phyloP scores from a whole-genome alignment of 768 basidiomycete species.

The Ephemerocybe angulata region DNA sequence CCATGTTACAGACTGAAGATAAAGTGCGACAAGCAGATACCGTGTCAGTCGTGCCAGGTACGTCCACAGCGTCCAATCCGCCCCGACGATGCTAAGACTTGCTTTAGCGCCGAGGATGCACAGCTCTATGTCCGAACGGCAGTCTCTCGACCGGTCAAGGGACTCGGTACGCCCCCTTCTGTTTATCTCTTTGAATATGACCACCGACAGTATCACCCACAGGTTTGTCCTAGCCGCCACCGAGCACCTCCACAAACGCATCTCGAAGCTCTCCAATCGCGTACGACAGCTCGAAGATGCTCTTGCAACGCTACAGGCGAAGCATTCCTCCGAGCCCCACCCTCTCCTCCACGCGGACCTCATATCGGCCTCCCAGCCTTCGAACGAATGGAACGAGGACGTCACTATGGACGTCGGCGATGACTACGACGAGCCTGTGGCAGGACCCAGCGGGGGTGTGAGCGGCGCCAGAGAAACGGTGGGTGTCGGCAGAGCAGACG shows the following conservation, averaged over 20 bases:
- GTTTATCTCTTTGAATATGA: neutral
- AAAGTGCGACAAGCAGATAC: constrained; percentile 80
- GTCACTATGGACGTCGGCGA: too few species aligned
- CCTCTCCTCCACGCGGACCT: constrained; percentile 58
- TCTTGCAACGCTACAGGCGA: constrained; percentile 45
- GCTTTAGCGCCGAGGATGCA: constrained; percentile 59
- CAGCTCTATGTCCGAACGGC: constrained; percentile 69
- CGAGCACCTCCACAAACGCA: constrained; percentile 59
- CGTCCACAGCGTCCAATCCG: constrained; percentile 10
- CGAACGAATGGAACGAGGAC: too few species aligned
- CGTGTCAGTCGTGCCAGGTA: constrained; percentile 74
- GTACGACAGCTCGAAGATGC: constrained; percentile 63
- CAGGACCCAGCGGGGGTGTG: neutral
- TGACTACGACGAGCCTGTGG: too few species aligned
- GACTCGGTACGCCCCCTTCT: constrained; percentile 44
- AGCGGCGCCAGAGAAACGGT: neutral
- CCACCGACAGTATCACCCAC: neutral
- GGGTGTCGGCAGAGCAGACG: constrained; percentile 4
- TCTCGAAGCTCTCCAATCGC: constrained; percentile 48
- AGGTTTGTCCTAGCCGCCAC: constrained; percentile 63
- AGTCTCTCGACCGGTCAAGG: constrained; percentile 79
- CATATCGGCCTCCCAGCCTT: constrained; percentile 26
- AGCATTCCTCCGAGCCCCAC: constrained; percentile 51
- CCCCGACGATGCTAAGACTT: neutral
- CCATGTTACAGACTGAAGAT: constrained; percentile 57